Base-by-base conservation (phyloP, 331 rosid species). In the Saraca asoca region DNA sequence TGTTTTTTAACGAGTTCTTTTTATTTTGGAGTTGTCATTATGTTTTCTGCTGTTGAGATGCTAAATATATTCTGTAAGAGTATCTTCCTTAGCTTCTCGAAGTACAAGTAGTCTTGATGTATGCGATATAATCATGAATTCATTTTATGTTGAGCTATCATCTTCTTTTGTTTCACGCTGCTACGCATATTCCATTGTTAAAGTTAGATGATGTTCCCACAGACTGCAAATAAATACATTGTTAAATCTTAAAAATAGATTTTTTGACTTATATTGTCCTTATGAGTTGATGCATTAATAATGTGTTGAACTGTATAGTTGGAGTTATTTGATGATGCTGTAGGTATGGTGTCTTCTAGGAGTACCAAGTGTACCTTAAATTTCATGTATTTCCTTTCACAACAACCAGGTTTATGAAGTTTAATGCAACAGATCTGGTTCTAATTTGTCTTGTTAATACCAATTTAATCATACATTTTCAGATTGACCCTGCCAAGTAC, bases 401-500 rank as follows among this genome's bases (percentile, higher is more conserved):
- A 24, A 41, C 11, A 67, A 66, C 7, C 35, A 13, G 52, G 17
- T 38, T 59, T 14, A 1, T 24, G 31, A 24, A 24, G 31, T 24
- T 24, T 24, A 24, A 24, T 3, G 31, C 31, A 24, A 24, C 31
- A 24, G 15, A 31, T 39, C 45, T 51, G 9, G 2, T 10, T 58
- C 1, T 10, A 17, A 5, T 42, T 55, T 45, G 16, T 48, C 31
- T 64, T 46, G 12, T 43, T 51, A 38, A 72, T 16, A 11, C 46
- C 45, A 58, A 62, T 16, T 62, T 62, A 31, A 7, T 62, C 38
- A 10, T 65, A 20, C 68, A 7, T 38, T 68, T 62, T 75, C 90
- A 90, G 99, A 90, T 94, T 79, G 96, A 88, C 77, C 97, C 96
- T 24, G 42, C 85, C 11, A 94, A 90, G 81, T 90, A 94, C 89